Conservation (phyloP, 2,329 filamentous ascomycete species). For the Teratosphaeria nubilosa region DNA sequence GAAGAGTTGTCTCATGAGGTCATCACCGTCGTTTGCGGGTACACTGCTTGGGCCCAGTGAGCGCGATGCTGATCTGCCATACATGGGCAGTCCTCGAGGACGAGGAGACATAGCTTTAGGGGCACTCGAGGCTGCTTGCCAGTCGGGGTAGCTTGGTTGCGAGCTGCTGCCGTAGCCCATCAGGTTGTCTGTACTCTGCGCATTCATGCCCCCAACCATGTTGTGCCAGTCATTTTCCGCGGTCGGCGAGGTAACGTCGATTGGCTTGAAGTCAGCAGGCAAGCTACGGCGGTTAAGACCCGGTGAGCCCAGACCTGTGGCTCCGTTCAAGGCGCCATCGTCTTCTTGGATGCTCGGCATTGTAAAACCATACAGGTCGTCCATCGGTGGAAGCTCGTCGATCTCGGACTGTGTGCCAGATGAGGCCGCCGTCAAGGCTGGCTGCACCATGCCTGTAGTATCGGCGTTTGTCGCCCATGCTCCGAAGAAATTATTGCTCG, state of each 20-base stretch:
- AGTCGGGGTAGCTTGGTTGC: conserved; percentile 9
- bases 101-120: conserved; percentile 8
- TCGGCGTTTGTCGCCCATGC: conserved; percentile 22
- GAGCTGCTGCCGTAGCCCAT: conserved; percentile 10
- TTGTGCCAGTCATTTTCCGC: conserved; percentile 1
- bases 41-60: conserved; percentile 19
- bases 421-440: conserved; percentile 28
- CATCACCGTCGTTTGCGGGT: conserved; percentile 13
- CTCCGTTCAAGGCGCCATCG: conserved; percentile 8
- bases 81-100: neutral
- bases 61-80: conserved; percentile 17
- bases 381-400: conserved; percentile 26
- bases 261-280: conserved; percentile 15
- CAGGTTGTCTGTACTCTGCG: neutral
- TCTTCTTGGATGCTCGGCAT: conserved; percentile 26
- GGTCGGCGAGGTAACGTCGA: neutral
- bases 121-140: conserved; percentile 9
- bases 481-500: conserved; percentile 25
- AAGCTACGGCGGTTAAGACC: conserved; percentile 22
- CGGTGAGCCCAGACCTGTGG: conserved; percentile 4
- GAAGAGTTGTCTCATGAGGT: conserved; percentile 23
- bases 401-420: conserved; percentile 29
- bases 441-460: conserved; percentile 19
- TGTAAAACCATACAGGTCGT: conserved; percentile 21
- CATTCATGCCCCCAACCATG: neutral